Evolutionary conservation across 768 basidiomycete species (phyloP).

Genomic region (Daedaleopsis sinensis): DNA sequence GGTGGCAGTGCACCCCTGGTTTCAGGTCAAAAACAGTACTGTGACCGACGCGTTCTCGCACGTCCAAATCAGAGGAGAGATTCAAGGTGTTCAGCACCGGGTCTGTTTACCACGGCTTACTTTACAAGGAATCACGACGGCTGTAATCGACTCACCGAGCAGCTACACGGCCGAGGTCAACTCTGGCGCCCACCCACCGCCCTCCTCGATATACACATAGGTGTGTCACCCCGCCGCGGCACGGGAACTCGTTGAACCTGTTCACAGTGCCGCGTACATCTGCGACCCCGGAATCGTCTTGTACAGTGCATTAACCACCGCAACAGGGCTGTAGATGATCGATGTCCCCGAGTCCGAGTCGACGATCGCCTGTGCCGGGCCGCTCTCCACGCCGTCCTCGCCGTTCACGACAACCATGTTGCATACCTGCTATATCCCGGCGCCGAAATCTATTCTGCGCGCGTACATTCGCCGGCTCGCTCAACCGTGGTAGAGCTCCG

Average conservation of each 20-base stretch:
- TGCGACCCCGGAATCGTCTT: slow-evolving; percentile 21
- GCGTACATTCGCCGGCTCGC: slow-evolving; percentile 17
- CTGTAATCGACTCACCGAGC: too few relatives aligned
- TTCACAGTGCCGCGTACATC: slow-evolving; percentile 26
- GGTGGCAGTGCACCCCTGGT: too few relatives aligned
- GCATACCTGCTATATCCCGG: slow-evolving; percentile 31
- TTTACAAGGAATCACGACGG: too few relatives aligned
- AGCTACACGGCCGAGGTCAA: too few relatives aligned
- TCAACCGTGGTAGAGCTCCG: slow-evolving; percentile 28
- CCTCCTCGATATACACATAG: too few relatives aligned
- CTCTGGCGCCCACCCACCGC: too few relatives aligned
- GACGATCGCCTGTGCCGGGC: slow-evolving; percentile 33
- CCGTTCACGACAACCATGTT: slow-evolving; percentile 26
- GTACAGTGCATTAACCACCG: slow-evolving; percentile 26
- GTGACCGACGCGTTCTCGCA: too few relatives aligned
- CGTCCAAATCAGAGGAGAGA: too few relatives aligned
- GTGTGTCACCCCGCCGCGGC: too few relatives aligned
- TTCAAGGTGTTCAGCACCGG: too few relatives aligned
- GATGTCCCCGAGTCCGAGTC: slow-evolving; percentile 35
- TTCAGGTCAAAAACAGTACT: too few relatives aligned
- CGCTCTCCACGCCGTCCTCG: slow-evolving; percentile 17
- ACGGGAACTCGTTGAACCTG: slow-evolving; percentile 33
- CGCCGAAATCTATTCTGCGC: slow-evolving; percentile 22
- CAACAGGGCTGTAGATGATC: slow-evolving; percentile 31
- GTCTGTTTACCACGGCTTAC: too few relatives aligned